A percentile compares a stretch with the other conserved stretches of the same genome.
phyloP scores from a whole-genome alignment of 176 grass and related monocot species.

The Carex pumila region DNA sequence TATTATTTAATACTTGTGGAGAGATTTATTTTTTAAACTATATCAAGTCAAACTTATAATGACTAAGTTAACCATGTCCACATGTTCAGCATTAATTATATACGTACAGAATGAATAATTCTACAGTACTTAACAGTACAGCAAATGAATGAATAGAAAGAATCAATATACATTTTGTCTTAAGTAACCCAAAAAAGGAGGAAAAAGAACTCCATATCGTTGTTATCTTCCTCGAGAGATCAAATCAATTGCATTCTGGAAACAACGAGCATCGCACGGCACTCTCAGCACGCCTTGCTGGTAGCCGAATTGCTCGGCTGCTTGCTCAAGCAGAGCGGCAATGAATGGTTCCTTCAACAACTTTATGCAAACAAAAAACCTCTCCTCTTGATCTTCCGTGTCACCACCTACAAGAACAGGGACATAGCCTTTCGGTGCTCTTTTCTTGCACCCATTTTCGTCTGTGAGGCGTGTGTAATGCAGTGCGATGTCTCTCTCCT shows the following conservation, averaged over 20 bases:
- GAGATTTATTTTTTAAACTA: no score
- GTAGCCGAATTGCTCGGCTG: slow-evolving; percentile 24
- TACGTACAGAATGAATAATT: no score
- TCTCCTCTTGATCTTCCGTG: background rate
- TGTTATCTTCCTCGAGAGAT: slow-evolving; percentile 5
- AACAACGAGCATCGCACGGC: slow-evolving; percentile 17
- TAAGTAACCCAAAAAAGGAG: no score
- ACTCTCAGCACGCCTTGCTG: slow-evolving; percentile 36
- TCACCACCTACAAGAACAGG: background rate
- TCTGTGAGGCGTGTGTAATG: no score
- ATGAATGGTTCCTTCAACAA: slow-evolving; percentile 22
- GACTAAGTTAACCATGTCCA: no score
- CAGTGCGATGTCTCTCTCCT: background rate
- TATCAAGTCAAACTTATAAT: no score
- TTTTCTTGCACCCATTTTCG: background rate
- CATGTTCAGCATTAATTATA: no score
- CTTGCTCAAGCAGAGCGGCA: slow-evolving; percentile 24
- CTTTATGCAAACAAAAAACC: slow-evolving; percentile 20
- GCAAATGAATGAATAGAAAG: no score
- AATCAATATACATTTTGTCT: no score
- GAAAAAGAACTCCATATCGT: no score
- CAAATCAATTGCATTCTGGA: slow-evolving; percentile 2
- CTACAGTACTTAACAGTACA: no score
- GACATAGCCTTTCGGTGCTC: slow-evolving; percentile 16
- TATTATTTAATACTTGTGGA: no score